phyloP scores from a whole-genome alignment of 768 basidiomycete genomes.

The Suillus clintonianus region DNA sequence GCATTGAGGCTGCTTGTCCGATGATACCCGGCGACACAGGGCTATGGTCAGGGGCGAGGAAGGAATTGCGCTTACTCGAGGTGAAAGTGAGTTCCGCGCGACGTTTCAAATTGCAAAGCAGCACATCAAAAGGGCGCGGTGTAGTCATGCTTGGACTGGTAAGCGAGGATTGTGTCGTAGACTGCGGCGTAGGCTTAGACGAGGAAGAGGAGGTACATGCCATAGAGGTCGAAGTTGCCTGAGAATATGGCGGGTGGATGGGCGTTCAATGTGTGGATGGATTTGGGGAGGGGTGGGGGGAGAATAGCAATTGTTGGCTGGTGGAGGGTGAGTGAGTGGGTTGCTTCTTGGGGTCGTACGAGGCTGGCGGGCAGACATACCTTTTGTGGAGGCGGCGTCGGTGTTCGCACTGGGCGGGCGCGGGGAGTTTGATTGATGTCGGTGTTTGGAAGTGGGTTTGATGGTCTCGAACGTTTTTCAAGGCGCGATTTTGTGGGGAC shows the following conservation, averaged over 20 bases:
- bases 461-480: neutral
- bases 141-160: conserved; percentile 40
- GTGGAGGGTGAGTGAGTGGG: neutral
- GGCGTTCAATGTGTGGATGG: neutral
- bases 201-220: conserved; percentile 40
- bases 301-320: neutral
- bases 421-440: neutral
- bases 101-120: conserved; percentile 24
- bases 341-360: neutral
- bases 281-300: neutral
- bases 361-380: neutral
- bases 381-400: neutral
- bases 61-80: conserved; percentile 23
- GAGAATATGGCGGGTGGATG: conserved; percentile 17
- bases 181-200: conserved; percentile 33
- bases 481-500: neutral
- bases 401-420: neutral
- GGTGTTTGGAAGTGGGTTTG: neutral
- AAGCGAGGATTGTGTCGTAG: conserved; percentile 37
- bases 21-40: conserved; percentile 28
- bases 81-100: conserved; percentile 30
- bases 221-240: conserved; percentile 43
- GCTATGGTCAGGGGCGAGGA: conserved; percentile 24
- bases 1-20: conserved; percentile 28
- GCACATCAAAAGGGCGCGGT: conserved; percentile 39